Evolutionary conservation across 352 stramenopile species (phyloP), one percentile per base, ranked within the genome.

Genomic region (Thalassiosira hispida): DNA sequence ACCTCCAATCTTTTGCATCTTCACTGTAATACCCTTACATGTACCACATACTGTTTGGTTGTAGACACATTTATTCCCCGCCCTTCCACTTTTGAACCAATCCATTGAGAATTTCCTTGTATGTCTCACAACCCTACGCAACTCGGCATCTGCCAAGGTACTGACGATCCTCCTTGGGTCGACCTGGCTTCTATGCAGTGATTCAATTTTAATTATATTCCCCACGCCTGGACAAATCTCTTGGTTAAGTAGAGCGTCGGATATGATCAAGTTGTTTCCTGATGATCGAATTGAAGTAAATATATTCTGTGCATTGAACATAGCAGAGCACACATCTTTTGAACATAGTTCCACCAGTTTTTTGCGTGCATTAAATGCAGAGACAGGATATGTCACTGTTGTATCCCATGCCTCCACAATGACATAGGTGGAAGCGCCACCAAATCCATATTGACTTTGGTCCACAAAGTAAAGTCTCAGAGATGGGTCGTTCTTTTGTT

Each of bases 151-250:
- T 47, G 72, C 65, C 38, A 86, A 65, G 40, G 22, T 63, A 56
- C 46, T 65, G 0, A 87, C 64, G 8, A 53, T 62, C 68, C 73
- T 65, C 33, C 75, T 66, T 23, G 83, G 83, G 72, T 90, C 66
- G 59, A 90, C 70, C 59, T 67, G 67, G 8, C 62, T 51, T 31
- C 56, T 62, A 71, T 90, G 83, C 46, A 90, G 44, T 46, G 72
- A 85, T 75, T 90, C 83, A 27, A 86, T 79, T 63, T 90, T 90
- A 64, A 90, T 90, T 16, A 90, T 86, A 62, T 90, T 90, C 18
- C 83, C 83, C 64, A 87, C 66, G 23, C 83, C 83, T 16, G 83
- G 83, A 66, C 70, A 86, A 11, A 77, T 71, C 35, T 82, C 56
- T 75, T 90, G 83, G 77, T 90, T 79, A 0, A 90, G 66, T 16